Evolutionary conservation across 768 basidiomycete species (phyloP).

Genomic region (Daedaleopsis nitida): DNA sequence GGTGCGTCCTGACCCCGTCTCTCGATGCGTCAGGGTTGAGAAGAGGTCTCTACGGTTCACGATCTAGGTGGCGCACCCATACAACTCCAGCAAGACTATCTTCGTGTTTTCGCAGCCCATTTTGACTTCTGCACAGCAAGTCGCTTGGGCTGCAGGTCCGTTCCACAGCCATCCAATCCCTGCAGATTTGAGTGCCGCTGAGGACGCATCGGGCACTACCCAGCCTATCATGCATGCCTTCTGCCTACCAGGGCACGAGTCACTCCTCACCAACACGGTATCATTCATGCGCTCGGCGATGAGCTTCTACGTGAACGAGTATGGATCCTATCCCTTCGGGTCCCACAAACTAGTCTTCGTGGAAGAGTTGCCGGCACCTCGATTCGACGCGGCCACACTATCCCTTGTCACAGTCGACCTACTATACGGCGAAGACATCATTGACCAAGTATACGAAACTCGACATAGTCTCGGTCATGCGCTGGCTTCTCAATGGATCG

Average conservation of each 20-base stretch:
- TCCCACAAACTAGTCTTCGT: slow-evolving; percentile 96
- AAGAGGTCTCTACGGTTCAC: neutral
- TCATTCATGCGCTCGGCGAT: slow-evolving; percentile 84
- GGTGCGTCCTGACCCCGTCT: slow-evolving; percentile 44
- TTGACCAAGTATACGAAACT: slow-evolving; percentile 92
- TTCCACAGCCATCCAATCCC: slow-evolving; percentile 80
- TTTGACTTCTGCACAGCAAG: slow-evolving; percentile 92
- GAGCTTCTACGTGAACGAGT: slow-evolving; percentile 89
- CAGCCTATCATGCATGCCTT: slow-evolving; percentile 88
- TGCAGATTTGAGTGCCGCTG: slow-evolving; percentile 59
- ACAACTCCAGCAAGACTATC: slow-evolving; percentile 91
- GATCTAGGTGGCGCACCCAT: slow-evolving; percentile 84
- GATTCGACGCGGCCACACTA: slow-evolving; percentile 84
- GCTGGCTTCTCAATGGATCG: slow-evolving; percentile 94
- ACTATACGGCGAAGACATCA: slow-evolving; percentile 82
- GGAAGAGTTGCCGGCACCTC: slow-evolving; percentile 79
- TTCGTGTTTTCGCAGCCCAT: slow-evolving; percentile 88
- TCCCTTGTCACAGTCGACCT: slow-evolving; percentile 80
- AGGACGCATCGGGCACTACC: slow-evolving; percentile 58
- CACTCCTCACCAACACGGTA: slow-evolving; percentile 67
- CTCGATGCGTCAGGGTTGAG: neutral
- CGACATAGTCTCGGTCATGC: slow-evolving; percentile 85
- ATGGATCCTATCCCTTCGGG: slow-evolving; percentile 93
- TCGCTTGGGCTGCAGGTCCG: slow-evolving; percentile 94
- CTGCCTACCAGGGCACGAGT: slow-evolving; percentile 88